phyloP scores from a whole-genome alignment of 176 grass and related monocot genomes.

The Bolboschoenus planiculmis region DNA sequence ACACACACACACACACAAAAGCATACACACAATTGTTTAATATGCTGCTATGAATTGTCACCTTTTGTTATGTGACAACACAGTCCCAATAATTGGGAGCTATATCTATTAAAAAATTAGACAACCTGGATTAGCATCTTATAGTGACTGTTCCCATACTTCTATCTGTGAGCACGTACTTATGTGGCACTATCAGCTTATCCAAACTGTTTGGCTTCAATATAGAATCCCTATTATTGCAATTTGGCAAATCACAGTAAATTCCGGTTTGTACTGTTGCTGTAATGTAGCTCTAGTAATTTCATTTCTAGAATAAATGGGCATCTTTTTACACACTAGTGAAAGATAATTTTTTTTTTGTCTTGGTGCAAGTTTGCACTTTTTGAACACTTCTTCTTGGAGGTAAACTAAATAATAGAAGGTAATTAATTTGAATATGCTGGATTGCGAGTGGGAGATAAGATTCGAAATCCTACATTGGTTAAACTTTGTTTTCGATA shows the following conservation, averaged over 20 bases:
- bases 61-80: neutral
- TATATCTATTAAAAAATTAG: neutral
- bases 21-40: neutral
- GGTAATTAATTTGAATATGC: neutral
- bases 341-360: neutral
- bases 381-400: neutral
- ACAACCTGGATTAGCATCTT: neutral
- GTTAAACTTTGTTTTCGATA: neutral
- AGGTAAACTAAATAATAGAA: neutral
- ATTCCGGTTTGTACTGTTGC: neutral
- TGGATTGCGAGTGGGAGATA: neutral
- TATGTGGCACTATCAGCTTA: neutral
- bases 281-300: neutral
- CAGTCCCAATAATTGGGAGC: neutral
- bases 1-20: neutral
- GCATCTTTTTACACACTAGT: neutral
- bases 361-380: neutral
- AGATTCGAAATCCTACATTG: neutral
- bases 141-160: neutral
- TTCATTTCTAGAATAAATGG: neutral
- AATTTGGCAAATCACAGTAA: neutral
- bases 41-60: neutral
- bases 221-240: neutral
- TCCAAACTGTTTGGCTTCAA: neutral
- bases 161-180: neutral